Conservation (phyloP, 2,329 filamentous ascomycete species). For the Aspergillus puulaauensis region DNA sequence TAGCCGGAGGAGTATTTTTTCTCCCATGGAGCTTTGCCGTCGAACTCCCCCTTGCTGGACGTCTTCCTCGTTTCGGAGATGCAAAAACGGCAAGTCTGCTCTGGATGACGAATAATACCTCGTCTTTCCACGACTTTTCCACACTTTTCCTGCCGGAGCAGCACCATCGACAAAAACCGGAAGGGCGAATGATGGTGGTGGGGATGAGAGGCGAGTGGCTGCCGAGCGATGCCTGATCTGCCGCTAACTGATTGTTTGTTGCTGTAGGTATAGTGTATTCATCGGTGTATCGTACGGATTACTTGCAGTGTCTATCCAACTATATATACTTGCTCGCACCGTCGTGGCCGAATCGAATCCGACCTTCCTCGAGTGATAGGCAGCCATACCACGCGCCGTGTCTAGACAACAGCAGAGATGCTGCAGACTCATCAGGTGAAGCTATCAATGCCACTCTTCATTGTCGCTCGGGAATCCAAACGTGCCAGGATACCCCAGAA, state of each 20-base stretch:
- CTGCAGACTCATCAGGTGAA: slow-evolving; percentile 1
- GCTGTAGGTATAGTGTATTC: neutral
- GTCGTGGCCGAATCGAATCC: slow-evolving; percentile 5
- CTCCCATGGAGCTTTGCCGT: neutral
- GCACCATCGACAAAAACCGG: slow-evolving; percentile 10
- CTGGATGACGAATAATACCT: slow-evolving; percentile 1
- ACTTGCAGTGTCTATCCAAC: neutral
- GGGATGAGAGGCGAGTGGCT: slow-evolving; percentile 15
- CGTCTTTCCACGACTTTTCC: neutral
- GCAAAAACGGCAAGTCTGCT: neutral
- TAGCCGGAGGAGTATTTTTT: slow-evolving; percentile 5
- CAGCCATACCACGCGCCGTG: neutral
- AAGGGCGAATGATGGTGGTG: slow-evolving; percentile 9
- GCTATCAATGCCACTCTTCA: neutral
- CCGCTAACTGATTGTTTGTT: slow-evolving; percentile 12
- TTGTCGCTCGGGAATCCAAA: neutral
- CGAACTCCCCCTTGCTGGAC: neutral
- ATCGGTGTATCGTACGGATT: neutral
- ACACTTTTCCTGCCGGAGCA: neutral
- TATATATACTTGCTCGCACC: slow-evolving; percentile 3
- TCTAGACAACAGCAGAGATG: slow-evolving; percentile 4
- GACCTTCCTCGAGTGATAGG: neutral
- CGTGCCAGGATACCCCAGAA: slow-evolving; percentile 9
- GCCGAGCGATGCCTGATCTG: slow-evolving; percentile 20
- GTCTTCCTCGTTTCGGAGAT: neutral